These are phyloP conservation scores for Chaetomium cochliodes DNA, from an alignment of 495 filamentous ascomycete species.

Conservation along the genomic window DNA sequence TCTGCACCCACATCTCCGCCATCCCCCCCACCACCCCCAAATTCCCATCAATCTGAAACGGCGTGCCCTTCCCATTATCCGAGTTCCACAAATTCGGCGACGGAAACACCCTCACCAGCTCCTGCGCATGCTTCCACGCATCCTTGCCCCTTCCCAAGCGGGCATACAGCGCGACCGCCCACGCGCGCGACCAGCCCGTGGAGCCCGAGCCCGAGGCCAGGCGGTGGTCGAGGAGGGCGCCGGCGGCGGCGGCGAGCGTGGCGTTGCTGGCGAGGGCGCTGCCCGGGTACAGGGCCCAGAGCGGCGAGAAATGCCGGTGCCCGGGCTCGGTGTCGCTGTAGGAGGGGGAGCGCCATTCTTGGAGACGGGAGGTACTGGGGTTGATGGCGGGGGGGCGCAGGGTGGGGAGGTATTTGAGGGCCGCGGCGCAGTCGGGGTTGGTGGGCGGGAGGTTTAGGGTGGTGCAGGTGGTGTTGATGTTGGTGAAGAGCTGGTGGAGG, in stretches of 20 bases:
- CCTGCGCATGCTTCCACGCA: conserved; percentile 1
- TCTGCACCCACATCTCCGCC: conserved; percentile 7
- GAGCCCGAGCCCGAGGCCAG: not conserved
- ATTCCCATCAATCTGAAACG: conserved; percentile 10
- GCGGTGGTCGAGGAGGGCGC: not conserved
- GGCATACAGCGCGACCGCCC: not conserved
- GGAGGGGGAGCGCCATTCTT: not conserved
- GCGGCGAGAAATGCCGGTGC: not conserved
- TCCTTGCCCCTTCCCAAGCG: not conserved
- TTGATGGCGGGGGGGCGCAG: not conserved
- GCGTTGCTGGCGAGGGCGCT: not conserved
- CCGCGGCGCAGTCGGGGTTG: not conserved
- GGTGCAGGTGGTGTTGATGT: not conserved
- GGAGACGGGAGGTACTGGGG: not conserved
- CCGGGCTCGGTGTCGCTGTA: conserved; percentile 3
- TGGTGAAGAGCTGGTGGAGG: conserved; percentile 9
- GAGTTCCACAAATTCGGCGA: conserved; percentile 1
- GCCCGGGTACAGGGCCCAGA: conserved; percentile 4
- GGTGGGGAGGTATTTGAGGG: not conserved
- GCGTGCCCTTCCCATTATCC: not conserved
- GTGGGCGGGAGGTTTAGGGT: not conserved
- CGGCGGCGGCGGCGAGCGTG: not conserved
- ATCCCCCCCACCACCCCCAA: not conserved
- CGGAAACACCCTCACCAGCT: not conserved
- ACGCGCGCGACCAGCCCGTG: conserved; percentile 6